A percentile compares a stretch with the other conserved stretches of the same genome.
Conservation (phyloP, 2,329 filamentous ascomycete genomes). For the Cladosporium phlei region DNA sequence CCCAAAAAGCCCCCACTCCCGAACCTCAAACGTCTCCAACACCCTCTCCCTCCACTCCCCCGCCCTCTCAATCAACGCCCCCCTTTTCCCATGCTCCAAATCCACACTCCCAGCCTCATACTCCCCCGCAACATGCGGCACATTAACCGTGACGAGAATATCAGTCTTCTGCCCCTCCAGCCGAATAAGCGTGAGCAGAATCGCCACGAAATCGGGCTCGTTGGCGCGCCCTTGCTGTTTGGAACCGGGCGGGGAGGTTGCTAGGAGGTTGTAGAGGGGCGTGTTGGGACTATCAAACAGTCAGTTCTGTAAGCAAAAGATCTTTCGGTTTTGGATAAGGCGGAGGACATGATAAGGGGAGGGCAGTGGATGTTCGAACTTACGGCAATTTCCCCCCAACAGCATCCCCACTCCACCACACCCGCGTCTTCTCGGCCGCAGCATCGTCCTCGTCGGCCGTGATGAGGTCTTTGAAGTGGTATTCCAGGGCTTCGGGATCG, state of each 20-base stretch:
- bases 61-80: slow-evolving; percentile 58
- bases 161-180: slow-evolving; percentile 73
- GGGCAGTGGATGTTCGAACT: slow-evolving; percentile 16
- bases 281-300: slow-evolving; percentile 40
- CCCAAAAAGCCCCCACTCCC: slow-evolving; percentile 72
- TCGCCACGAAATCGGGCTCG: slow-evolving; percentile 52
- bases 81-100: slow-evolving; percentile 59
- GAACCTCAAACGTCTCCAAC: slow-evolving; percentile 69
- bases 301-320: background rate
- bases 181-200: slow-evolving; percentile 72
- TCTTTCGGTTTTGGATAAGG: background rate
- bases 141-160: slow-evolving; percentile 79
- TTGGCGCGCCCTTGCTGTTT: slow-evolving; percentile 43
- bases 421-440: slow-evolving; percentile 32
- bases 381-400: slow-evolving; percentile 35
- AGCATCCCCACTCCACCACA: slow-evolving; percentile 29
- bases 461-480: slow-evolving; percentile 48
- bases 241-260: slow-evolving; percentile 46
- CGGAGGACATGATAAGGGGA: background rate
- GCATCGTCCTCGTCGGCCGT: slow-evolving; percentile 29
- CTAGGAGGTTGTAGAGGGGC: slow-evolving; percentile 65
- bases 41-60: slow-evolving; percentile 65
- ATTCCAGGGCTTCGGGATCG: slow-evolving; percentile 60
- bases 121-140: slow-evolving; percentile 73
- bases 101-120: slow-evolving; percentile 70